Percentiles rank a stretch among this genome's conserved stretches.
phyloP scores from a whole-genome alignment of 352 stramenopile genomes.

The Phytophthora cryptogea region DNA sequence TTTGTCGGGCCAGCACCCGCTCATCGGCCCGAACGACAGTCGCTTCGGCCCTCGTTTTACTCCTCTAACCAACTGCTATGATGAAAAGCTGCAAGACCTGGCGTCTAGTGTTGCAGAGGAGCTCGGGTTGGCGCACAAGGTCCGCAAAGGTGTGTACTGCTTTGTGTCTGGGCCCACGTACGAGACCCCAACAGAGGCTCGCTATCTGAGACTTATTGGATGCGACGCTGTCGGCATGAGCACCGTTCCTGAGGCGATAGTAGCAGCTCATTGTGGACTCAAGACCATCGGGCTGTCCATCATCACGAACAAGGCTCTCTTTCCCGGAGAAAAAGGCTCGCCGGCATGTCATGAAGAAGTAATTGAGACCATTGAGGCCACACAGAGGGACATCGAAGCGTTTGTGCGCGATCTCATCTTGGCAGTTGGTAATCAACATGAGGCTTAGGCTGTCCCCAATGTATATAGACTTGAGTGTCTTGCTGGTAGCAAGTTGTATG shows the following conservation, averaged over 20 bases:
- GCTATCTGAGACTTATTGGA: slow-evolving; percentile 91
- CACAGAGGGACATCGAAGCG: slow-evolving; percentile 52
- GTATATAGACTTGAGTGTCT: slow-evolving; percentile 9
- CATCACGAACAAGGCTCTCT: slow-evolving; percentile 96
- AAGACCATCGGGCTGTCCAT: slow-evolving; percentile 94
- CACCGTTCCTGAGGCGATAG: slow-evolving; percentile 96
- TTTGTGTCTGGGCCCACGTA: slow-evolving; percentile 98
- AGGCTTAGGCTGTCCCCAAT: slow-evolving; percentile 11
- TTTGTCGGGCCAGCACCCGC: slow-evolving; percentile 91
- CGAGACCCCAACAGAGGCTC: slow-evolving; percentile 95
- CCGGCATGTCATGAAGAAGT: slow-evolving; percentile 94
- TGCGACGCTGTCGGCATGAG: slow-evolving; percentile 96
- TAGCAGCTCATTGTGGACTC: slow-evolving; percentile 95
- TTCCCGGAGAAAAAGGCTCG: slow-evolving; percentile 76
- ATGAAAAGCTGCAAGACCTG: slow-evolving; percentile 86
- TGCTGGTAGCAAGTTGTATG: no score
- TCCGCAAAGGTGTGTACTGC: slow-evolving; percentile 94
- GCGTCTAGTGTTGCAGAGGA: slow-evolving; percentile 80
- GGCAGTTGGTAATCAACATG: slow-evolving; percentile 31
- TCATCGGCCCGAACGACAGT: slow-evolving; percentile 96
- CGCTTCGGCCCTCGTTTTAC: slow-evolving; percentile 96
- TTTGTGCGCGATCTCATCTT: slow-evolving; percentile 45
- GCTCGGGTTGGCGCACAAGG: slow-evolving; percentile 82
- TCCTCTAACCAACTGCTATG: slow-evolving; percentile 94
- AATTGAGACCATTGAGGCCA: slow-evolving; percentile 84